Evolutionary conservation across 345 rosid species (phyloP), one percentile per base, ranked within the genome.

Genomic region (Combretum micranthum): DNA sequence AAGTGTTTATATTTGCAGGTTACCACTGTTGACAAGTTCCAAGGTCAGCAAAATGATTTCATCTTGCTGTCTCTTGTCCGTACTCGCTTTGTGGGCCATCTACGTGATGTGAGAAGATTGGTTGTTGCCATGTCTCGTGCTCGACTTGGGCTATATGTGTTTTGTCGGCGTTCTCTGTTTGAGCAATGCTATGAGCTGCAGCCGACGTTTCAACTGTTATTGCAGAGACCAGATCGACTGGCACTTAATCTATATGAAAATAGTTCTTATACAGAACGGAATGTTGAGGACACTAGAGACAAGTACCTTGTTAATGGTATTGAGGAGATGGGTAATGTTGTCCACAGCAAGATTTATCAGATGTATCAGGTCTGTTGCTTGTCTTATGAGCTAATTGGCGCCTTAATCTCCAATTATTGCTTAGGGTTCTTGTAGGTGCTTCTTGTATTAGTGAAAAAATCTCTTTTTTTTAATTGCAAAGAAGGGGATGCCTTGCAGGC

Each of bases 61-160:
- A 84, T 89, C 23, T 81, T 93, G 81, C 80, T 93, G 25, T 93
- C 99, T 65, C 97, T 93, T 47, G 96, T 93, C 52, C 94, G 96
- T 10, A 83, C 94, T 53, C 97, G 96, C 59, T 93, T 86, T 69
- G 99, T 93, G 20, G 99, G 99, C 63, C 99, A 89, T 77, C 84
- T 93, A 60, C 97, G 97, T 61, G 99, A 89, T 72, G 99, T 88
- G 46, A 77, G 97, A 77, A 85, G 99, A 78, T 77, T 93, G 79
- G 77, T 89, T 55, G 97, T 93, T 17, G 99, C 99, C 63, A 93
- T 89, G 99, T 93, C 99, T 60, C 97, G 99, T 71, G 96, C 99
- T 44, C 80, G 97, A 60, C 88, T 93, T 4, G 97, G 99, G 43
- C 71, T 89, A 21, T 93, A 85, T 55, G 91, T 89, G 52, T 89